Evolutionary conservation across 345 rosid species (phyloP), one percentile per base, ranked within the genome.

Genomic region (Gossypium anomalum): DNA sequence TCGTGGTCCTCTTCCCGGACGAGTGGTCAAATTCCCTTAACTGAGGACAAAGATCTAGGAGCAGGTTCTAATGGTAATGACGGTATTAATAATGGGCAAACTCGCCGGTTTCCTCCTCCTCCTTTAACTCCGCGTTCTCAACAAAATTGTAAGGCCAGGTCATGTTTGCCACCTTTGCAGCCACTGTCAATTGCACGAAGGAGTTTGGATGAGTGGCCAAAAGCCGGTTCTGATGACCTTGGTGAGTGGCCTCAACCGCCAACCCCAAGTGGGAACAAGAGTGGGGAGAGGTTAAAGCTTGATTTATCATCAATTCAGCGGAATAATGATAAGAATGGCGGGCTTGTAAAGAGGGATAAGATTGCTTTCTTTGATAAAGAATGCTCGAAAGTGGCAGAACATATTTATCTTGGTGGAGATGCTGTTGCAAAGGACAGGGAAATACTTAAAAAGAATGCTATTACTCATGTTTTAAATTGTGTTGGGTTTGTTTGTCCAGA

Each of bases 401-500:
- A 96, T 85, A 82, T 96, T 41, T 96, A 93, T 81, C 91, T 96
- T 67, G 98, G 99, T 7, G 99, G 99, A 76, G 98, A 96, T 85
- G 97, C 92, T 5, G 99, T 96, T 78, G 99, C 99, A 9, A 89
- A 77, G 77, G 92, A 96, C 51, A 93, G 85, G 79, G 91, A 80
- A 64, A 92, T 96, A 74, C 76, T 96, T 76, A 90, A 89, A 76
- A 89, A 82, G 75, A 92, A 96, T 61, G 91, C 92, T 68, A 96
- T 96, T 77, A 96, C 98, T 12, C 99, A 96, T 85, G 87, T 96
- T 62, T 77, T 96, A 70, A 96, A 96, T 68, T 96, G 99, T 45
- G 99, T 92, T 69, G 99, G 99, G 65, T 96, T 96, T 78, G 92
- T 93, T 64, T 96, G 99, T 85, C 97, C 98, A 0, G 99, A 96